These are phyloP conservation scores for Ilyonectria robusta DNA, from an alignment of 2,329 filamentous ascomycete genomes.

Conservation along the genomic window DNA sequence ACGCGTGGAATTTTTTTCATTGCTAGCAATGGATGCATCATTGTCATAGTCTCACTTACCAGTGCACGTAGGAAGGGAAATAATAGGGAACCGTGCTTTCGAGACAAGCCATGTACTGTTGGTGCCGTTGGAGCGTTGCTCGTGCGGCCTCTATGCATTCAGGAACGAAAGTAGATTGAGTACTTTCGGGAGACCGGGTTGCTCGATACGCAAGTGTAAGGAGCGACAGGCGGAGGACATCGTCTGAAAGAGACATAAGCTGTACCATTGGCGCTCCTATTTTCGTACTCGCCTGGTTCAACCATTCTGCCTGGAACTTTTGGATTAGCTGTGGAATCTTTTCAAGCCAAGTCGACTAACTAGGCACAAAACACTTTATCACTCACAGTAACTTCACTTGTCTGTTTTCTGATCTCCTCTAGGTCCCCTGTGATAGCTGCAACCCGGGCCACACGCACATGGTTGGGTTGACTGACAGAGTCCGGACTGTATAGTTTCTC, in stretches of 20 bases:
- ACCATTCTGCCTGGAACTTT: conserved; percentile 35
- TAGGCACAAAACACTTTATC: no score
- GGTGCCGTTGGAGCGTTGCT: conserved; percentile 56
- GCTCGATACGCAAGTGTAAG: conserved; percentile 61
- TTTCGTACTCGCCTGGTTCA: conserved; percentile 36
- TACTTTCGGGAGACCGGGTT: conserved; percentile 47
- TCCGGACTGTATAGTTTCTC: conserved; percentile 66
- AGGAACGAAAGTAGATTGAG: conserved; percentile 55
- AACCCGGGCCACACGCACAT: conserved; percentile 53
- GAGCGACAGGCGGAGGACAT: conserved; percentile 58
- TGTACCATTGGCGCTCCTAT: conserved; percentile 51
- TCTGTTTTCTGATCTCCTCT: conserved; percentile 44
- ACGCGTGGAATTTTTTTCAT: no score
- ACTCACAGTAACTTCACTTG: conserved; percentile 37
- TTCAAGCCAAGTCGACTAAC: no score
- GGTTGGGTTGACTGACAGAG: conserved; percentile 53
- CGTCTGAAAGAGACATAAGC: conserved; percentile 56
- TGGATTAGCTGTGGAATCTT: no score
- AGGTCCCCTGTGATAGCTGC: conserved; percentile 50
- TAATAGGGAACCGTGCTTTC: no score
- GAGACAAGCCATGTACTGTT: conserved; percentile 20
- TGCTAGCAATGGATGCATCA: no score
- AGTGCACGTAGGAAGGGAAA: no score
- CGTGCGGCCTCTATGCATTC: conserved; percentile 60
- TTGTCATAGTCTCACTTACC: no score